These are phyloP conservation scores for Cordyceps javanica DNA, from an alignment of 2,329 filamentous ascomycete genomes.

Conservation along the genomic window DNA sequence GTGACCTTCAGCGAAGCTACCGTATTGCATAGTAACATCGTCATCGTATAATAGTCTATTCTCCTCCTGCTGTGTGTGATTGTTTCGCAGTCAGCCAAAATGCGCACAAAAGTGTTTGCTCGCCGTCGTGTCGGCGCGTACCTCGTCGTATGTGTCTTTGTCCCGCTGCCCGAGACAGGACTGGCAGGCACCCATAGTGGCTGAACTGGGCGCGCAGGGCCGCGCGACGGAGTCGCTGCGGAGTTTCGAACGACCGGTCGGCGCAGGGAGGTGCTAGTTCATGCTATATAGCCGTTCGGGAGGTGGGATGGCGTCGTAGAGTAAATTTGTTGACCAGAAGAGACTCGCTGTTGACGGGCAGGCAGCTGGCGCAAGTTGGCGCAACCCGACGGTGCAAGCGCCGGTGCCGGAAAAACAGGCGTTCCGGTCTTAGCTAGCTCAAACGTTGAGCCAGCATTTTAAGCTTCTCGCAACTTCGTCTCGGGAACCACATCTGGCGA, in stretches of 20 bases:
- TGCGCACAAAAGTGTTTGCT: background rate
- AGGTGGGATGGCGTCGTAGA: background rate
- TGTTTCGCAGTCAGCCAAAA: background rate
- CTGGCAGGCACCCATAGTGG: conserved; percentile 52
- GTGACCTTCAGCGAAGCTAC: conserved; percentile 54
- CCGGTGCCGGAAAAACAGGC: background rate
- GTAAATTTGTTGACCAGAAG: background rate
- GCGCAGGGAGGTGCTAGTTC: conserved; percentile 1
- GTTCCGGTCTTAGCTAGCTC: background rate
- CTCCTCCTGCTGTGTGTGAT: conserved; percentile 43
- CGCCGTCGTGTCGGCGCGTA: conserved; percentile 24
- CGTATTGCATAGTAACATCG: conserved; percentile 52
- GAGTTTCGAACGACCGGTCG: background rate
- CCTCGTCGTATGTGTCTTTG: conserved; percentile 49
- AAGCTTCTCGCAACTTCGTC: background rate
- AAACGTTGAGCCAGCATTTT: background rate
- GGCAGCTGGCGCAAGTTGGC: background rate
- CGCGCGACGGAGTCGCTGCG: background rate
- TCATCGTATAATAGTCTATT: conserved; percentile 57
- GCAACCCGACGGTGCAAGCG: background rate
- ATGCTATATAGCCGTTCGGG: background rate
- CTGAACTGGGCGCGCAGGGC: background rate
- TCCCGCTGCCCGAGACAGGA: conserved; percentile 52
- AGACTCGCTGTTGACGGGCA: background rate
- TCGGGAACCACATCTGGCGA: no score